A percentile compares a stretch with the other conserved stretches of the same genome.
Evolutionary conservation across 2,329 filamentous ascomycete species (phyloP).

Genomic region (Aaosphaeria pasadenensis): DNA sequence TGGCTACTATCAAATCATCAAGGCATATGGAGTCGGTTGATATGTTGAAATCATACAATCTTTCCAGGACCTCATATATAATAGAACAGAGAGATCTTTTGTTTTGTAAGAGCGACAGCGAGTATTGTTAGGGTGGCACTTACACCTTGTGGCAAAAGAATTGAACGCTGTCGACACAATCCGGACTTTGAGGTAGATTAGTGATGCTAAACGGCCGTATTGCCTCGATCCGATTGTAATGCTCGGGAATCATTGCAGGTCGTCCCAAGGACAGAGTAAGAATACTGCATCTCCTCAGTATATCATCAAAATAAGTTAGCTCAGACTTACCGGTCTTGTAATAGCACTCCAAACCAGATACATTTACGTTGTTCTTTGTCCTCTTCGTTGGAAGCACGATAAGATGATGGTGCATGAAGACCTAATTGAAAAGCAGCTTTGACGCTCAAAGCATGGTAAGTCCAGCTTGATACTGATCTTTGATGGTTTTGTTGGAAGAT

Average conservation of each 20-base stretch:
- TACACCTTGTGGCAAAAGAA: no score
- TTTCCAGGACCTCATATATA: not conserved
- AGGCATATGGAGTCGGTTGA: not conserved
- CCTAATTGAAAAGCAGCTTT: slow-evolving; percentile 34
- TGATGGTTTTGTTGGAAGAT: slow-evolving; percentile 37
- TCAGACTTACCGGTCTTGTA: not conserved
- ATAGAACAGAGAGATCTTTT: not conserved
- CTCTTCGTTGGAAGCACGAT: not conserved
- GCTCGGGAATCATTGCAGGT: not conserved
- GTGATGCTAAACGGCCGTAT: not conserved
- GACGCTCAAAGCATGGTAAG: slow-evolving; percentile 29
- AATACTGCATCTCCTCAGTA: not conserved
- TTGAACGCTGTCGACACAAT: no score
- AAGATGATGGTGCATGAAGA: slow-evolving; percentile 22
- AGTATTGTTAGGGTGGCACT: no score
- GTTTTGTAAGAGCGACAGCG: no score
- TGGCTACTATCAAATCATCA: not conserved
- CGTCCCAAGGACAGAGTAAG: not conserved
- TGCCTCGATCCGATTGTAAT: not conserved
- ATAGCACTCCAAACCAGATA: not conserved
- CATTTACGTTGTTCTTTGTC: not conserved
- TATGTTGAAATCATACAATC: not conserved
- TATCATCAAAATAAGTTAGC: not conserved
- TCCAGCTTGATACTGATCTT: slow-evolving; percentile 31
- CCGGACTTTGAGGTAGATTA: no score